A percentile compares a stretch with the other conserved stretches of the same genome.
phyloP scores from a whole-genome alignment of 139 green algal species.

The Closterium sp. region DNA sequence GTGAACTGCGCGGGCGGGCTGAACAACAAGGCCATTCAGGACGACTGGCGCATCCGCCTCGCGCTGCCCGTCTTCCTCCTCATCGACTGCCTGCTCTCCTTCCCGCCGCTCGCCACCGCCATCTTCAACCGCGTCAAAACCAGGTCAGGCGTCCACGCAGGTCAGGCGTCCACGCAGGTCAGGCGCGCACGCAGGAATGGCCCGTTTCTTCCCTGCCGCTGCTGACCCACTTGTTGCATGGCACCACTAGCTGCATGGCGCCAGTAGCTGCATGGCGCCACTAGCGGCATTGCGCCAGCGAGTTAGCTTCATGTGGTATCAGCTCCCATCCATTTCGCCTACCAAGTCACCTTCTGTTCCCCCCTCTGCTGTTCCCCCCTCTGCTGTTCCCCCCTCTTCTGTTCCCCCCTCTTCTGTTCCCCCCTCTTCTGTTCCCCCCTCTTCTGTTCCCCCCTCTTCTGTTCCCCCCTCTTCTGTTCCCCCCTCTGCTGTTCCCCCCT shows the following conservation, averaged over 20 bases:
- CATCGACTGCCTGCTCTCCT: slow-evolving; percentile 85
- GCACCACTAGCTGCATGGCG: too few species aligned
- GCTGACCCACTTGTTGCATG: too few species aligned
- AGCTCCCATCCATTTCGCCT: too few species aligned
- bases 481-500: too few species aligned
- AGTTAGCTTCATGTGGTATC: too few species aligned
- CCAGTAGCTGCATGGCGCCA: too few species aligned
- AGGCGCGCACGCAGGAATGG: neutral
- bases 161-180: slow-evolving; percentile 4
- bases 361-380: slow-evolving; percentile 78
- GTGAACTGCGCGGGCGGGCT: slow-evolving; percentile 82
- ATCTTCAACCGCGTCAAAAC: slow-evolving; percentile 72
- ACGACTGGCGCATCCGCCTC: slow-evolving; percentile 81
- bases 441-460: slow-evolving; percentile 73
- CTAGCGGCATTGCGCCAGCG: too few species aligned
- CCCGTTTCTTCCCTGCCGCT: too few species aligned
- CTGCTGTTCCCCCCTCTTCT: slow-evolving; percentile 76
- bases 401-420: slow-evolving; percentile 63
- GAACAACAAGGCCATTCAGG: slow-evolving; percentile 82
- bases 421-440: slow-evolving; percentile 78
- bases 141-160: slow-evolving; percentile 17
- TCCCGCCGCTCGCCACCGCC: slow-evolving; percentile 58
- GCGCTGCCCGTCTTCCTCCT: slow-evolving; percentile 73
- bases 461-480: slow-evolving; percentile 65
- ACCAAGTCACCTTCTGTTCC: neutral